Percentiles rank a stretch among this genome's conserved stretches.
phyloP scores from a whole-genome alignment of 257 asterid genomes.

The Ajuga chamaepitys region DNA sequence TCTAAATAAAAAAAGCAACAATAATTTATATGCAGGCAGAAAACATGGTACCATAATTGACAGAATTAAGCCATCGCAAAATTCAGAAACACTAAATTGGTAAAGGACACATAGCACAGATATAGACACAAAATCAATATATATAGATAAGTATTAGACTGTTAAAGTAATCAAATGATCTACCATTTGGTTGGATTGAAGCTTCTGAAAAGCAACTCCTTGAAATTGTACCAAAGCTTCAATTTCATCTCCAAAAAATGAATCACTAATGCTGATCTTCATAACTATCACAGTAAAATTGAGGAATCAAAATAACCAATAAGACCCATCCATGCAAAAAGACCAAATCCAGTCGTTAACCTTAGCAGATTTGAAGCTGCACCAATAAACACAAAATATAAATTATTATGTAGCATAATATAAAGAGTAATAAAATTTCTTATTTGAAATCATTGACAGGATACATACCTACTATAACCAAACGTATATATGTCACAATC shows the following conservation, averaged over 20 bases:
- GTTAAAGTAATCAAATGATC: neutral
- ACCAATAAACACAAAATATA: constrained; percentile 14
- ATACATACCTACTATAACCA: constrained; percentile 68
- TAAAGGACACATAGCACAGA: neutral
- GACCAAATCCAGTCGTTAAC: constrained; percentile 77
- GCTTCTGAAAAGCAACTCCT: constrained; percentile 67
- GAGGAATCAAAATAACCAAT: neutral
- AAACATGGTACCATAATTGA: neutral
- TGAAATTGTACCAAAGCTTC: constrained; percentile 58
- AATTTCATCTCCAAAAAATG: constrained; percentile 45
- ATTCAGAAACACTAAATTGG: neutral
- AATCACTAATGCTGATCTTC: constrained; percentile 1
- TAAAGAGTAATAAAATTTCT: neutral
- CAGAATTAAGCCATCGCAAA: neutral
- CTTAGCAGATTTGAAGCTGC: constrained; percentile 84
- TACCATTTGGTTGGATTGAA: constrained; percentile 91
- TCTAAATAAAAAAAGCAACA: no score
- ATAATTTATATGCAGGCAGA: no score
- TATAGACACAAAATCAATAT: neutral
- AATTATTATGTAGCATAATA: neutral
- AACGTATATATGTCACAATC: constrained; percentile 56
- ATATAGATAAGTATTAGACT: neutral
- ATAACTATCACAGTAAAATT: neutral
- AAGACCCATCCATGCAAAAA: constrained; percentile 94
- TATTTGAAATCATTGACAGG: constrained; percentile 11